Evolutionary conservation across 2,329 filamentous ascomycete species (phyloP).

Genomic region (Fusarium sp.): DNA sequence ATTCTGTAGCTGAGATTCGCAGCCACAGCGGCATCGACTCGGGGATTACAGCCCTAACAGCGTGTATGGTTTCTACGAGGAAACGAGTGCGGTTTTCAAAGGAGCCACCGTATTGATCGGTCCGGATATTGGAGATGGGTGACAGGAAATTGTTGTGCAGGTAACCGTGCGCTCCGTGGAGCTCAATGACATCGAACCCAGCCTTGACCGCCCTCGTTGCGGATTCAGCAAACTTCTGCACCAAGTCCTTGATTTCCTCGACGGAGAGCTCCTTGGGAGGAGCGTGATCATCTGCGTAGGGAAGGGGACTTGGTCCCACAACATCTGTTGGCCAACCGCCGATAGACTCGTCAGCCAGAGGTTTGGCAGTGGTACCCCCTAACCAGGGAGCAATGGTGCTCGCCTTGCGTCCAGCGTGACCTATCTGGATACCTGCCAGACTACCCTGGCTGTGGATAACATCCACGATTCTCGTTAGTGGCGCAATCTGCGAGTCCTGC

Average conservation of each 20-base stretch:
- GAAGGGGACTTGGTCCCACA: slow-evolving; percentile 61
- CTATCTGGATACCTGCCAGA: slow-evolving; percentile 82
- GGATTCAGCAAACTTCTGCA: slow-evolving; percentile 69
- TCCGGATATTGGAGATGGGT: slow-evolving; percentile 63
- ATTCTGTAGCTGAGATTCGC: slow-evolving; percentile 70
- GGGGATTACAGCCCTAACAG: slow-evolving; percentile 65
- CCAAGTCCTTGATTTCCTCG: slow-evolving; percentile 73
- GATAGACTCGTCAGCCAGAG: slow-evolving; percentile 51
- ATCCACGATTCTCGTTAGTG: slow-evolving; percentile 76
- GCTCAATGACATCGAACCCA: slow-evolving; percentile 81
- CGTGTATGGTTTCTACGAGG: slow-evolving; percentile 63
- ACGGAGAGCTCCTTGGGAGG: slow-evolving; percentile 74
- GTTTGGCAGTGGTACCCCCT: slow-evolving; percentile 37
- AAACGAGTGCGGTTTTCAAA: slow-evolving; percentile 73
- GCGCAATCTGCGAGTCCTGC: slow-evolving; percentile 84
- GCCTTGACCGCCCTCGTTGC: slow-evolving; percentile 71
- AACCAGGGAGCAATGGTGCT: slow-evolving; percentile 73
- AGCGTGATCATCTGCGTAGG: slow-evolving; percentile 70
- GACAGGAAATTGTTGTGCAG: slow-evolving; percentile 74
- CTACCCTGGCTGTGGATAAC: slow-evolving; percentile 83
- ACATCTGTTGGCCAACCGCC: slow-evolving; percentile 69
- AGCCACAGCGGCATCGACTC: slow-evolving; percentile 67
- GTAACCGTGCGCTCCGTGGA: slow-evolving; percentile 74
- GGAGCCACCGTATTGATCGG: slow-evolving; percentile 71
- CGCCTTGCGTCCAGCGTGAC: slow-evolving; percentile 80